Conservation (phyloP, 768 basidiomycete genomes). For the Tubosaeta sp. region DNA sequence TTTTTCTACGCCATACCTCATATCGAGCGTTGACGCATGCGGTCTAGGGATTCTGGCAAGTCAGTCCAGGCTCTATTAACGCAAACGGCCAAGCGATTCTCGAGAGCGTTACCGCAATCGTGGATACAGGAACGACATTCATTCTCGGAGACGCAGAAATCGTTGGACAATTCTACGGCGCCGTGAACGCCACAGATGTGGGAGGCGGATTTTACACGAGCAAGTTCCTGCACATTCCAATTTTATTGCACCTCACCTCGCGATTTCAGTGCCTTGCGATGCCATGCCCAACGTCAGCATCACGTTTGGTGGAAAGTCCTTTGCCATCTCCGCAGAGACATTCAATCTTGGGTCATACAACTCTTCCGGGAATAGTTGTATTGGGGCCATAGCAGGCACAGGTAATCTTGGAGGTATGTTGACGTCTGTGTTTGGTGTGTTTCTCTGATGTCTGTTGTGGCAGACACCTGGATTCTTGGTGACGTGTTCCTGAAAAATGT, state of each 20-base stretch:
- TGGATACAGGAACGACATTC: slow-evolving; percentile 51
- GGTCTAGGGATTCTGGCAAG: slow-evolving; percentile 23
- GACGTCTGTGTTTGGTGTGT: too few relatives aligned
- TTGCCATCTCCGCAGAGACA: slow-evolving; percentile 27
- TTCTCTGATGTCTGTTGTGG: not conserved
- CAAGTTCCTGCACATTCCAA: not conserved
- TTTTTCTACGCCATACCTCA: not conserved
- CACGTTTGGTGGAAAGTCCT: slow-evolving; percentile 30
- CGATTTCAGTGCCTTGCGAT: slow-evolving; percentile 21
- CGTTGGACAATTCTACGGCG: slow-evolving; percentile 29
- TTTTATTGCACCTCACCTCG: slow-evolving; percentile 2
- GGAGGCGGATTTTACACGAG: slow-evolving; percentile 37
- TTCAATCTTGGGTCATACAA: slow-evolving; percentile 36
- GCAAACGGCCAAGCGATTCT: slow-evolving; percentile 20
- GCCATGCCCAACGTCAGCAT: slow-evolving; percentile 29
- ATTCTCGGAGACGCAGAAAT: slow-evolving; percentile 40
- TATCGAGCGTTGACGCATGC: not conserved
- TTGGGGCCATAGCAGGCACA: slow-evolving; percentile 15
- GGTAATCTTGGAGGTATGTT: slow-evolving; percentile 21
- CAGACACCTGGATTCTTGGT: slow-evolving; percentile 34
- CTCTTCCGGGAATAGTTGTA: slow-evolving; percentile 8
- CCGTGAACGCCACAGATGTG: slow-evolving; percentile 28
- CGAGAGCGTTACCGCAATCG: slow-evolving; percentile 16
- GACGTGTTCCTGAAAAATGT: slow-evolving; percentile 43
- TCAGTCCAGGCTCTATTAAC: slow-evolving; percentile 13